These are phyloP conservation scores for Beauveria caledonica DNA, from an alignment of 2,329 filamentous ascomycete species.

Conservation along the genomic window DNA sequence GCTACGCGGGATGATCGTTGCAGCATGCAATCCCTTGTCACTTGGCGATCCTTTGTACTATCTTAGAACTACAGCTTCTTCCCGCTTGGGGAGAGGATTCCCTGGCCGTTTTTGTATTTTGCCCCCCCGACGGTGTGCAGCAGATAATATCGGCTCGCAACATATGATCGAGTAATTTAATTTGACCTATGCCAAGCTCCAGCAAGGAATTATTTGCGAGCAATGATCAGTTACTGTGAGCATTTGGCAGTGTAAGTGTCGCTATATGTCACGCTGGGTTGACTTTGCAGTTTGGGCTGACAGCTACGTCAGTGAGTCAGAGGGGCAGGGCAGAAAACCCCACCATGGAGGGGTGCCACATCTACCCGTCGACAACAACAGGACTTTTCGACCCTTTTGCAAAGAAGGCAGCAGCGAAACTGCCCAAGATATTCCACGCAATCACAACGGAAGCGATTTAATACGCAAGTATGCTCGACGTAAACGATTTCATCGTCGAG, in stretches of 20 bases:
- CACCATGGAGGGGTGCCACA: conserved; percentile 7
- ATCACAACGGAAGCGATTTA: not conserved
- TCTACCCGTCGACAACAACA: not conserved
- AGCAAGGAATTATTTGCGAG: not conserved
- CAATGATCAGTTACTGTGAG: not conserved
- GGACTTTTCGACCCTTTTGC: not conserved
- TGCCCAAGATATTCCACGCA: too few species aligned
- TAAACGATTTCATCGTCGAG: conserved; percentile 72
- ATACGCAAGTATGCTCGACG: conserved; percentile 55
- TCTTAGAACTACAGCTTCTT: not conserved
- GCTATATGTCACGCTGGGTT: not conserved
- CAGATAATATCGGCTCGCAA: not conserved
- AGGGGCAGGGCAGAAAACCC: conserved; percentile 12
- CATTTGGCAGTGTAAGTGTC: not conserved
- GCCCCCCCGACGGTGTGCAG: not conserved
- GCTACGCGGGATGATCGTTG: not conserved
- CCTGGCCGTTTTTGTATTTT: not conserved
- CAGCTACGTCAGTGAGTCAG: conserved; percentile 3
- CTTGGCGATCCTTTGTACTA: not conserved
- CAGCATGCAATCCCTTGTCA: not conserved
- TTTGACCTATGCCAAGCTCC: not conserved
- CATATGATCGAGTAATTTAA: not conserved
- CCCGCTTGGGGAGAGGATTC: not conserved
- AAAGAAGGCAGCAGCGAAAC: not conserved
- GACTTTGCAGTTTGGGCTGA: not conserved